Percentiles rank a stretch among this genome's conserved stretches.
These are phyloP conservation scores for Fusarium nematophilum DNA, from an alignment of 2,329 filamentous ascomycete genomes.

Conservation along the genomic window DNA sequence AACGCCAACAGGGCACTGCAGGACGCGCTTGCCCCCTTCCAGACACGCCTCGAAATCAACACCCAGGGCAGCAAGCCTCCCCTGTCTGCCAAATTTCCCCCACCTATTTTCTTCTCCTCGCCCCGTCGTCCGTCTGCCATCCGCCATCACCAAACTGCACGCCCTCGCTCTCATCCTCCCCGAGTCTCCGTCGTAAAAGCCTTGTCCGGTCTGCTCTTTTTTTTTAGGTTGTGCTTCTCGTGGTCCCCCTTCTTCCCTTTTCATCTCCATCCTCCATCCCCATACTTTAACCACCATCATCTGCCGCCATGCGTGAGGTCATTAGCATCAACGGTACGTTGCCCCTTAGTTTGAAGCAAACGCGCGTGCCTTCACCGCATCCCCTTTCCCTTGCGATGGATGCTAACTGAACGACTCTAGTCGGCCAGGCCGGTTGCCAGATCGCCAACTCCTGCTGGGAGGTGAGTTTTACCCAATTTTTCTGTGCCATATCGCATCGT, in stretches of 20 bases:
- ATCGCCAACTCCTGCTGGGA: slow-evolving; percentile 99
- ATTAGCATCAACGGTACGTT: slow-evolving; percentile 97
- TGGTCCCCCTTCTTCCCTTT: slow-evolving; percentile 47
- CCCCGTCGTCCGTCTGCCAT: slow-evolving; percentile 34
- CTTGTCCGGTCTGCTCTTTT: slow-evolving; percentile 44
- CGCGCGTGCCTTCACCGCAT: slow-evolving; percentile 57
- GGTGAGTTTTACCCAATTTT: slow-evolving; percentile 70
- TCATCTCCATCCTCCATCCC: slow-evolving; percentile 47
- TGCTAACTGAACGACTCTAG: slow-evolving; percentile 72
- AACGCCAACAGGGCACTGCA: slow-evolving; percentile 38
- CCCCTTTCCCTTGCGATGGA: slow-evolving; percentile 29
- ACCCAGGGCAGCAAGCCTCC: slow-evolving; percentile 48
- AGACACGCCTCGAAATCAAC: slow-evolving; percentile 53
- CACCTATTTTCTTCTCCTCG: slow-evolving; percentile 56
- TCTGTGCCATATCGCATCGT: slow-evolving; percentile 41
- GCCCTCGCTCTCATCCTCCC: slow-evolving; percentile 43
- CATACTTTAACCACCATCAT: slow-evolving; percentile 39
- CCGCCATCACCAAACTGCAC: slow-evolving; percentile 43
- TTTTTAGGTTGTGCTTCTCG: slow-evolving; percentile 33
- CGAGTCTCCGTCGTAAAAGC: slow-evolving; percentile 45
- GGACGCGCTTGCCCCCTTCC: slow-evolving; percentile 52
- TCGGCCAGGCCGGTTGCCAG: slow-evolving; percentile 99
- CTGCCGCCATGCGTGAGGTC: slow-evolving; percentile 94
- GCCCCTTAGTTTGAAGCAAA: slow-evolving; percentile 42
- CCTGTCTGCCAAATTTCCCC: slow-evolving; percentile 59